phyloP scores from a whole-genome alignment of 495 filamentous ascomycete species.

The Aspergillus sparsus region DNA sequence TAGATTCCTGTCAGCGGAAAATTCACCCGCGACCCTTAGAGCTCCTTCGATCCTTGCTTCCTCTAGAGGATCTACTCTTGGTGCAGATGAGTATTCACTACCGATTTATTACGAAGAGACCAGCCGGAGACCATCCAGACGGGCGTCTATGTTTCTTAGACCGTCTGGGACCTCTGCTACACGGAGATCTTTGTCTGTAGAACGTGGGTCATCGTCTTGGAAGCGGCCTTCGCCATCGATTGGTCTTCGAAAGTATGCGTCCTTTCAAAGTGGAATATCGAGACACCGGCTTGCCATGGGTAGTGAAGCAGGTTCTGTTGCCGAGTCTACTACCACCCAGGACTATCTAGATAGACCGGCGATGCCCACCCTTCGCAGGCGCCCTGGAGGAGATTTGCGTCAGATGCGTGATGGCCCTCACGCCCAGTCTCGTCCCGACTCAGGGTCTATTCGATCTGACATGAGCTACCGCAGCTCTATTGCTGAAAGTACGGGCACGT shows the following conservation, averaged over 20 bases:
- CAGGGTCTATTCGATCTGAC: constrained; percentile 71
- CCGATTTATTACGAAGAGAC: constrained; percentile 39
- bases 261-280: constrained; percentile 71
- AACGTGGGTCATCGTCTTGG: constrained; percentile 28
- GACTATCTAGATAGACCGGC: constrained; percentile 40
- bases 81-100: constrained; percentile 34
- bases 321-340: constrained; percentile 36
- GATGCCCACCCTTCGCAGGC: constrained; percentile 68
- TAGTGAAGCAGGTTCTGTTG: constrained; percentile 60
- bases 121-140: constrained; percentile 17
- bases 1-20: constrained; percentile 18
- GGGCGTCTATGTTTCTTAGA: constrained; percentile 21
- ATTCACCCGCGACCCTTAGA: constrained; percentile 18
- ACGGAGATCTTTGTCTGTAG: constrained; percentile 38
- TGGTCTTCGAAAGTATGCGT: constrained; percentile 63
- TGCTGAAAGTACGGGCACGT: constrained; percentile 32
- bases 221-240: constrained; percentile 39
- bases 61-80: constrained; percentile 30
- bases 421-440: constrained; percentile 59
- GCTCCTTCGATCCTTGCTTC: constrained; percentile 23
- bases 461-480: constrained; percentile 70
- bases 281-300: constrained; percentile 57
- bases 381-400: constrained; percentile 86
- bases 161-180: constrained; percentile 25
- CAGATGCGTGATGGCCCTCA: constrained; percentile 75